Conservation (phyloP, 352 stramenopile species). For the Thalassiosira livingstoniorum region DNA sequence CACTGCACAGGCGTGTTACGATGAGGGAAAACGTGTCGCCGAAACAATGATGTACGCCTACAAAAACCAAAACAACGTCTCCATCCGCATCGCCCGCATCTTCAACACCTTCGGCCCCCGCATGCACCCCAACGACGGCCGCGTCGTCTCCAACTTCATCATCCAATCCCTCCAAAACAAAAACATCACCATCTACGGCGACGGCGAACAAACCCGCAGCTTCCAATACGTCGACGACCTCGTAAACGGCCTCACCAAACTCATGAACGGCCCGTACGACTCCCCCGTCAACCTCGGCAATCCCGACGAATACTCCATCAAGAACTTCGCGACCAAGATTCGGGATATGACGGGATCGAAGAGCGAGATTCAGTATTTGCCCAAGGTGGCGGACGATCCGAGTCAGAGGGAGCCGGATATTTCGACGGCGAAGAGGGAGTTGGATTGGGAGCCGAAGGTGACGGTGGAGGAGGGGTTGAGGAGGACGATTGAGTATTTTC, state of each 20-base stretch:
- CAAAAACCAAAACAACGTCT: slow-evolving; percentile 88
- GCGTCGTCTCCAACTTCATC: slow-evolving; percentile 99
- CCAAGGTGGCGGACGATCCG: slow-evolving; percentile 88
- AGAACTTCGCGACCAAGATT: slow-evolving; percentile 88
- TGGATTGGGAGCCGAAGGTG: slow-evolving; percentile 93
- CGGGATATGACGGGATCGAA: slow-evolving; percentile 89
- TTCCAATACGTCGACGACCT: slow-evolving; percentile 98
- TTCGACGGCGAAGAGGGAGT: slow-evolving; percentile 89
- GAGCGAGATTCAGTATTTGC: slow-evolving; percentile 89
- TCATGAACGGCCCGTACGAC: slow-evolving; percentile 91
- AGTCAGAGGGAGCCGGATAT: slow-evolving; percentile 95
- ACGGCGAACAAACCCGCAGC: slow-evolving; percentile 94
- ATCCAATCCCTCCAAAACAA: slow-evolving; percentile 91
- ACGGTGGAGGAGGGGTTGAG: slow-evolving; percentile 91
- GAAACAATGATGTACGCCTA: slow-evolving; percentile 99
- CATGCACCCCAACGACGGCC: slow-evolving; percentile 98
- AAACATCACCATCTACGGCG: slow-evolving; percentile 89
- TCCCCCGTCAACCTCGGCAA: slow-evolving; percentile 96
- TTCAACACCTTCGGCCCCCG: slow-evolving; percentile 98
- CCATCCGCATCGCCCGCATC: slow-evolving; percentile 94
- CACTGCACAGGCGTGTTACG: slow-evolving; percentile 91
- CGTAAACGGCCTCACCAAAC: slow-evolving; percentile 92
- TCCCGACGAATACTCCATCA: slow-evolving; percentile 96
- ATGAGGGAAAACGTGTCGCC: slow-evolving; percentile 97
- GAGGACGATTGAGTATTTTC: slow-evolving; percentile 96